phyloP scores from a whole-genome alignment of 179 eudicot genomes.

The Pouteria campechiana region DNA sequence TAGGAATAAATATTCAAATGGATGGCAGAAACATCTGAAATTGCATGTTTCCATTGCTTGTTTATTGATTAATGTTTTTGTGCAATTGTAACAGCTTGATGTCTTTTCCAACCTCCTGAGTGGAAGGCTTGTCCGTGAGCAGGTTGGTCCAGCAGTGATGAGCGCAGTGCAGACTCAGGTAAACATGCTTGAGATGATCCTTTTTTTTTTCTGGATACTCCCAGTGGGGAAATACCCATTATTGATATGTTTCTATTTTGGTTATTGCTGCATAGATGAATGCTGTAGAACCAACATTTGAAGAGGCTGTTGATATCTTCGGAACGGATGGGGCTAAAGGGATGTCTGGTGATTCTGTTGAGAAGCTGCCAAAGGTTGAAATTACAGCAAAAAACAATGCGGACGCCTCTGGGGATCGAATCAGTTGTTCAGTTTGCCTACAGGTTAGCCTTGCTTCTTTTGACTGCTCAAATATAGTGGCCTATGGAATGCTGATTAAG shows the following conservation, averaged over 20 bases:
- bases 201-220: no score
- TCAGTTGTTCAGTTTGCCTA: slow-evolving; percentile 89
- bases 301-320: slow-evolving; percentile 68
- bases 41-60: no score
- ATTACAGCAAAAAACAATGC: slow-evolving; percentile 43
- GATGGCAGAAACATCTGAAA: no score
- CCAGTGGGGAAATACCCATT: no score
- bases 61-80: background rate
- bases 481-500: no score
- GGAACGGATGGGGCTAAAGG: slow-evolving; percentile 82
- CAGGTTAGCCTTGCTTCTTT: slow-evolving; percentile 37
- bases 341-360: slow-evolving; percentile 68
- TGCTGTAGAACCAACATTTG: slow-evolving; percentile 73
- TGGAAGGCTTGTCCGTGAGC: slow-evolving; percentile 97
- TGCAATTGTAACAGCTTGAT: slow-evolving; percentile 59
- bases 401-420: slow-evolving; percentile 81
- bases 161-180: slow-evolving; percentile 99
- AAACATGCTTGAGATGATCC: no score
- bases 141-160: slow-evolving; percentile 96
- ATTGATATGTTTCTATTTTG: background rate
- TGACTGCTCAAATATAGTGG: no score
- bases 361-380: slow-evolving; percentile 75
- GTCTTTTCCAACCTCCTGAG: slow-evolving; percentile 87
- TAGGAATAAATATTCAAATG: no score
- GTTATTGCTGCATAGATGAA: slow-evolving; percentile 52